phyloP scores from a whole-genome alignment of 805 yeast genomes.

The Wickerhamomyces bisporus region DNA sequence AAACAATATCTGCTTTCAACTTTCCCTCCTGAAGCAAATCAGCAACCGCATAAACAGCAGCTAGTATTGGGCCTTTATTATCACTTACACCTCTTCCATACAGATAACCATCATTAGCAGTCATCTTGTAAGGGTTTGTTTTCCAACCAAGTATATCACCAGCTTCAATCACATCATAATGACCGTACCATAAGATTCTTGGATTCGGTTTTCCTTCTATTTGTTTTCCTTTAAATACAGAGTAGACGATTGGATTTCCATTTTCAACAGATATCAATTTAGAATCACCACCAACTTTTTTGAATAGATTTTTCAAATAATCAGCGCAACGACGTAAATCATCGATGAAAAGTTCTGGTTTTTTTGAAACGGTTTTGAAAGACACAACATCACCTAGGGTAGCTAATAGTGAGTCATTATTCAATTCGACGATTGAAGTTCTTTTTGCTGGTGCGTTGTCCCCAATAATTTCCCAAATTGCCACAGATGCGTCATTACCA shows the following conservation, averaged over 20 bases:
- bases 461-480: slow-evolving; percentile 59
- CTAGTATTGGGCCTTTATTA: slow-evolving; percentile 89
- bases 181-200: slow-evolving; percentile 85
- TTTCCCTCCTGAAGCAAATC: slow-evolving; percentile 48
- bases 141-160: slow-evolving; percentile 59
- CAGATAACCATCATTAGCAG: slow-evolving; percentile 77
- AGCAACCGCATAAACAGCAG: slow-evolving; percentile 83
- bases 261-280: slow-evolving; percentile 65
- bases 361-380: slow-evolving; percentile 73
- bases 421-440: slow-evolving; percentile 25
- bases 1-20: slow-evolving; percentile 68
- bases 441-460: slow-evolving; percentile 9
- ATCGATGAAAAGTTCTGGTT: slow-evolving; percentile 60
- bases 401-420: slow-evolving; percentile 59
- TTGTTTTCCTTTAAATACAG: slow-evolving; percentile 52
- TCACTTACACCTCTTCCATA: slow-evolving; percentile 93
- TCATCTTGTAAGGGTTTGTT: slow-evolving; percentile 71
- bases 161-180: slow-evolving; percentile 91
- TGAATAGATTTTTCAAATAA: slow-evolving; percentile 55
- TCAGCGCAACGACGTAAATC: slow-evolving; percentile 87
- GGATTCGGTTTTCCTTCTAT: slow-evolving; percentile 21
- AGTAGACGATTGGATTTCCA: slow-evolving; percentile 84
- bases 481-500: slow-evolving; percentile 62
- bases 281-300: slow-evolving; percentile 66
- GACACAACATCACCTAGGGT: slow-evolving; percentile 59